Evolutionary conservation across 257 asterid genomes (phyloP).

Genomic region (Perilla frutescens): DNA sequence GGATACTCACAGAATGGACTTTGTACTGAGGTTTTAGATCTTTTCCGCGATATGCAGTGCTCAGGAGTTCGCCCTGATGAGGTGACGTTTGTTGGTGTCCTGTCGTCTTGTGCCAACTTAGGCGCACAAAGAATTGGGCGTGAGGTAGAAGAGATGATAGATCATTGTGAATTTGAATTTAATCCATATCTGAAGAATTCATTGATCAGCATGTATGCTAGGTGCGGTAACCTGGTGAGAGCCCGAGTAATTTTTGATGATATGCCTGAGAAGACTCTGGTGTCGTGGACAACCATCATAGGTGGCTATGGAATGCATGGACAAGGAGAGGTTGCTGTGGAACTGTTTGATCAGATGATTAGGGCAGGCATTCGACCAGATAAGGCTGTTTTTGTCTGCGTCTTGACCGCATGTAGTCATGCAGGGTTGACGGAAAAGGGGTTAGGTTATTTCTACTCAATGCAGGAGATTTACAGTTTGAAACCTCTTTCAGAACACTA

Average conservation of each 20-base stretch:
- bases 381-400: slow-evolving; percentile 69
- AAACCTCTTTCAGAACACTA: slow-evolving; percentile 74
- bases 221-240: slow-evolving; percentile 78
- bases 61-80: slow-evolving; percentile 65
- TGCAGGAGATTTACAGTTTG: slow-evolving; percentile 61
- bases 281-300: slow-evolving; percentile 92
- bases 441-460: slow-evolving; percentile 61
- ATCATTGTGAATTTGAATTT: slow-evolving; percentile 42
- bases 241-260: slow-evolving; percentile 71
- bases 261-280: slow-evolving; percentile 67
- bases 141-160: slow-evolving; percentile 65
- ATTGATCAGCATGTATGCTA: slow-evolving; percentile 80
- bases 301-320: slow-evolving; percentile 93
- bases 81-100: slow-evolving; percentile 79
- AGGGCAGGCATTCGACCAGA: slow-evolving; percentile 62
- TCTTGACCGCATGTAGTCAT: slow-evolving; percentile 86
- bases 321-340: slow-evolving; percentile 64
- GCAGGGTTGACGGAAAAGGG: slow-evolving; percentile 81
- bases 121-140: slow-evolving; percentile 69
- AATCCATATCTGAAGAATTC: slow-evolving; percentile 76
- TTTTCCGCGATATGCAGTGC: slow-evolving; percentile 67
- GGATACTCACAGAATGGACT: slow-evolving; percentile 90
- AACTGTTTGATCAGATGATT: slow-evolving; percentile 81
- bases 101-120: slow-evolving; percentile 88
- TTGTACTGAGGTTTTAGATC: slow-evolving; percentile 64